Conservation (phyloP, 2,329 filamentous ascomycete genomes). For the Ophiostoma sp. region DNA sequence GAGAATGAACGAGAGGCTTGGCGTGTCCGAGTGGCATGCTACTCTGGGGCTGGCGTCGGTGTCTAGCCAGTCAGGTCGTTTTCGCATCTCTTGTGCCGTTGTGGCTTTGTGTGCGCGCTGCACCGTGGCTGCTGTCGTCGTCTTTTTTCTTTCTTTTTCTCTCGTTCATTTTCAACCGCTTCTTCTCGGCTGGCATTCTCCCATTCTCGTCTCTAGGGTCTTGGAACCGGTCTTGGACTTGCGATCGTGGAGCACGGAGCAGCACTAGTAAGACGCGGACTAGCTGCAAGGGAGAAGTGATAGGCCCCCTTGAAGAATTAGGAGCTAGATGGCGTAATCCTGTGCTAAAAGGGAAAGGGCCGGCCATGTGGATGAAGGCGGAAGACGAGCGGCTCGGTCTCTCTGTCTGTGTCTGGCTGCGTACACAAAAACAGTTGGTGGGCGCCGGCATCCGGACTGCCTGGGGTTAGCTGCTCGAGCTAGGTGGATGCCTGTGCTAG, state of each 20-base stretch:
- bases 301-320: neutral
- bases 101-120: too few species aligned
- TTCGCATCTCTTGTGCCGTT: neutral
- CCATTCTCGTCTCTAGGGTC: too few species aligned
- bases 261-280: neutral
- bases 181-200: neutral
- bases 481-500: neutral
- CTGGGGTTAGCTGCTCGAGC: too few species aligned
- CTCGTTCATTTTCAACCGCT: neutral
- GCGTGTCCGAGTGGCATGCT: neutral
- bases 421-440: neutral
- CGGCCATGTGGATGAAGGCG: neutral
- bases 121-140: neutral
- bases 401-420: too few species aligned
- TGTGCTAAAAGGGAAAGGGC: slow-evolving; percentile 6
- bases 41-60: neutral
- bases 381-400: neutral
- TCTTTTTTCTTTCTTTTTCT: neutral
- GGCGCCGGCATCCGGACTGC: slow-evolving; percentile 1
- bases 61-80: neutral
- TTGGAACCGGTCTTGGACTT: neutral
- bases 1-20: neutral
- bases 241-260: neutral
- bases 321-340: slow-evolving; percentile 1
- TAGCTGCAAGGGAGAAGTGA: neutral